Percentiles rank a stretch among this genome's conserved stretches.
These are phyloP conservation scores for Talaromyces borbonicus DNA, from an alignment of 495 filamentous ascomycete species.

Conservation along the genomic window DNA sequence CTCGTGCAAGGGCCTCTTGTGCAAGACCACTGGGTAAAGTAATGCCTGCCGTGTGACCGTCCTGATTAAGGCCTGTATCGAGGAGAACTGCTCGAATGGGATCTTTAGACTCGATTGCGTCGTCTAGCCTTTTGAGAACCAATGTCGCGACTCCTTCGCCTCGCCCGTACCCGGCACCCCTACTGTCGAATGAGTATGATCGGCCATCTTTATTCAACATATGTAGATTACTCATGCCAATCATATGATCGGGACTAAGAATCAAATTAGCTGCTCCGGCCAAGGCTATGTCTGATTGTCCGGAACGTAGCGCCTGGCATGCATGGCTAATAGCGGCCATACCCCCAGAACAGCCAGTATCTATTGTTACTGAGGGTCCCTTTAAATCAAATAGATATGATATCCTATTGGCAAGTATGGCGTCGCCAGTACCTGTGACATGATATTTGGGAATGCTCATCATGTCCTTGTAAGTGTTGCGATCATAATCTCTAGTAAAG, in stretches of 20 bases:
- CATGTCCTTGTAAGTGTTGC: slow-evolving; percentile 14
- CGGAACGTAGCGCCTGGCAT: slow-evolving; percentile 13
- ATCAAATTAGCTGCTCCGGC: slow-evolving; percentile 39
- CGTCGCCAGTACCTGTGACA: slow-evolving; percentile 16
- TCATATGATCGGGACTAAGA: slow-evolving; percentile 15
- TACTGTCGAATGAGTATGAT: slow-evolving; percentile 7
- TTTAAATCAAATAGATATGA: slow-evolving; percentile 26
- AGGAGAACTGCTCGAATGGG: slow-evolving; percentile 15
- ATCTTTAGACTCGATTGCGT: slow-evolving; percentile 14
- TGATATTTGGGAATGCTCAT: slow-evolving; percentile 18
- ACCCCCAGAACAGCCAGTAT: slow-evolving; percentile 22
- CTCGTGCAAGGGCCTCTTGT: slow-evolving; percentile 14
- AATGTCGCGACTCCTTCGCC: slow-evolving; percentile 22
- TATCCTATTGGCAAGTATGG: slow-evolving; percentile 31
- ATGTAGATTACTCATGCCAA: not conserved
- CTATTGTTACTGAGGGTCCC: slow-evolving; percentile 24
- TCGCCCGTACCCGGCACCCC: slow-evolving; percentile 24
- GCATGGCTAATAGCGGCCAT: slow-evolving; percentile 19
- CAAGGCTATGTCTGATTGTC: slow-evolving; percentile 29
- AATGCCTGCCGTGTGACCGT: slow-evolving; percentile 14
- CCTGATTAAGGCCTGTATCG: slow-evolving; percentile 16
- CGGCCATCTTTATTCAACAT: not conserved
- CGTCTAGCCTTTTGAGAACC: slow-evolving; percentile 15
- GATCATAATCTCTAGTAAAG: slow-evolving; percentile 17
- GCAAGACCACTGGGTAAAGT: slow-evolving; percentile 15